Conservation (phyloP, 1,284 basidiomycete genomes). For the Inonotus obliquus region DNA sequence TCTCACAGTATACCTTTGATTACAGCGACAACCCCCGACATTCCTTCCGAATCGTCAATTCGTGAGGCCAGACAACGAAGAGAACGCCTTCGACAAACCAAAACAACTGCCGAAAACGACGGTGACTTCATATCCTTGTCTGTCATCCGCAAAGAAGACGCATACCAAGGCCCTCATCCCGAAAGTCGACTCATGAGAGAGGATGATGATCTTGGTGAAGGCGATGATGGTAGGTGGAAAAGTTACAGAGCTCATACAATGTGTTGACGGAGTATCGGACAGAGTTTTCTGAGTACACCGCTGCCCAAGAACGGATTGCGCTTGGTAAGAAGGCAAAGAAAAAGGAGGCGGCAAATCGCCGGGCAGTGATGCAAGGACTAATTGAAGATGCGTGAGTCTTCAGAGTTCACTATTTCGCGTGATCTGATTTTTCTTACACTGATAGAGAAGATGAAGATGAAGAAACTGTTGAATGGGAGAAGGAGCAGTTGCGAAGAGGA, state of each 20-base stretch:
- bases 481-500: slow-evolving; percentile 78
- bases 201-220: slow-evolving; percentile 90
- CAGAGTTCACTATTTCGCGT: slow-evolving; percentile 17
- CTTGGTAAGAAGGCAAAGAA: slow-evolving; percentile 84
- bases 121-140: slow-evolving; percentile 86
- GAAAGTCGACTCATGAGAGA: slow-evolving; percentile 85
- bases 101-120: slow-evolving; percentile 31
- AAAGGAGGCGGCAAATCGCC: slow-evolving; percentile 64
- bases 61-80: slow-evolving; percentile 76
- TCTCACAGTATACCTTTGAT: slow-evolving; percentile 9
- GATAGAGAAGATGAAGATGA: slow-evolving; percentile 80
- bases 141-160: slow-evolving; percentile 49
- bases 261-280: slow-evolving; percentile 12
- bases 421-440: slow-evolving; percentile 11
- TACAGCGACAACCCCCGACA: slow-evolving; percentile 38
- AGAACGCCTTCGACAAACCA: slow-evolving; percentile 49
- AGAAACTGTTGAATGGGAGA: slow-evolving; percentile 88
- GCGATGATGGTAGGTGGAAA: slow-evolving; percentile 73
- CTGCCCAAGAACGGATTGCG: slow-evolving; percentile 80
- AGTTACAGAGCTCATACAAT: background rate
- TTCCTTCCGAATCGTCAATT: slow-evolving; percentile 76
- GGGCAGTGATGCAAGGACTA: slow-evolving; percentile 79
- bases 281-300: slow-evolving; percentile 91
- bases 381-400: slow-evolving; percentile 77
- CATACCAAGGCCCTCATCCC: slow-evolving; percentile 75